A percentile compares a stretch with the other conserved stretches of the same genome.
phyloP scores from a whole-genome alignment of 2,329 filamentous ascomycete genomes.

The Pseudocercospora cruenta region DNA sequence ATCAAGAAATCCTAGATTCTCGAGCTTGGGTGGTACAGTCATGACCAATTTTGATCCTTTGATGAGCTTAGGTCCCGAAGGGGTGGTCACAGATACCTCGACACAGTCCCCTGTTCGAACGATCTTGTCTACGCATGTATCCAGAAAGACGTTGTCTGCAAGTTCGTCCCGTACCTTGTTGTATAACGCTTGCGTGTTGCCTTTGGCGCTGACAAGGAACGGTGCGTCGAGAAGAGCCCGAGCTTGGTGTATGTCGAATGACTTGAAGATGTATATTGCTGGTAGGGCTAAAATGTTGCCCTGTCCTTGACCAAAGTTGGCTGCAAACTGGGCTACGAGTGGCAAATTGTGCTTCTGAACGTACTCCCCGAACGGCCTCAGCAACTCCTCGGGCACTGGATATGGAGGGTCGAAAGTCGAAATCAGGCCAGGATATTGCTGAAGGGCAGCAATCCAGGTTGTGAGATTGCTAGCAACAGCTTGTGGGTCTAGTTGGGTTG shows the following conservation, averaged over 20 bases:
- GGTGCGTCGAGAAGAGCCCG: neutral
- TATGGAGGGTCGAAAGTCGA: slow-evolving; percentile 50
- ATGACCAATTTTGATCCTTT: slow-evolving; percentile 48
- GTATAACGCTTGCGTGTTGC: slow-evolving; percentile 25
- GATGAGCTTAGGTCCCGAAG: slow-evolving; percentile 40
- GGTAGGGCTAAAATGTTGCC: slow-evolving; percentile 49
- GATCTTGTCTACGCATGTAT: slow-evolving; percentile 14
- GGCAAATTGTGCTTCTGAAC: slow-evolving; percentile 53
- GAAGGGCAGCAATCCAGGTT: slow-evolving; percentile 28
- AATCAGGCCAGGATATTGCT: slow-evolving; percentile 38
- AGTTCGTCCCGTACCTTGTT: slow-evolving; percentile 28
- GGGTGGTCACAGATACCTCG: slow-evolving; percentile 38
- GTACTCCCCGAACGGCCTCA: slow-evolving; percentile 54
- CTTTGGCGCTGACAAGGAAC: neutral
- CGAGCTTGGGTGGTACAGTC: slow-evolving; percentile 46
- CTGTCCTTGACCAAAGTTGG: slow-evolving; percentile 48
- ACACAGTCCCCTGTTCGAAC: slow-evolving; percentile 26
- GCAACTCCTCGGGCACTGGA: slow-evolving; percentile 51
- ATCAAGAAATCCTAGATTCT: slow-evolving; percentile 44
- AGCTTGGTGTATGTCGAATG: slow-evolving; percentile 16
- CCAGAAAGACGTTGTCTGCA: slow-evolving; percentile 34
- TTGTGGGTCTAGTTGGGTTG: neutral
- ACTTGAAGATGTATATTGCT: slow-evolving; percentile 54
- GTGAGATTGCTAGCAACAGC: slow-evolving; percentile 7
- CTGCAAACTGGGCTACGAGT: slow-evolving; percentile 48